Evolutionary conservation across 2,329 filamentous ascomycete species (phyloP), one percentile per base, ranked within the genome.

Genomic region (Alternaria burnsii): DNA sequence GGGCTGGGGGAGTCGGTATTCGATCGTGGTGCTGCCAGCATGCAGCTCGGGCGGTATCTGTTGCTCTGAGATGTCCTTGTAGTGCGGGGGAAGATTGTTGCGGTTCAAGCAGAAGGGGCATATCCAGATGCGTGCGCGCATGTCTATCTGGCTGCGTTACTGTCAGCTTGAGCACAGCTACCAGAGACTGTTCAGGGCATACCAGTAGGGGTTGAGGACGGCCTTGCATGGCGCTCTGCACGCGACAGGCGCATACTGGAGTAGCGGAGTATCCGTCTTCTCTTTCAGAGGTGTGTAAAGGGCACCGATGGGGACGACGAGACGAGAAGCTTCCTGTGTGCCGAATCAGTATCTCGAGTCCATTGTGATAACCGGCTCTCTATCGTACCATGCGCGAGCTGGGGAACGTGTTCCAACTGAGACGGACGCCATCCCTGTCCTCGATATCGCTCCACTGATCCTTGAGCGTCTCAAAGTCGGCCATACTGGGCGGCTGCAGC

Each of bases 391-490:
- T 97, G 79, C 95, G 93, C 76, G 94, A 94, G 84, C 94, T 97
- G 51, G 95, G 95, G 76, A 99, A 97, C 63, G 96, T 96, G 79
- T 99, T 99, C 95, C 95, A 99, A 82, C 94, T 97, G 69, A 99
- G 86, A 66, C 95, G 90, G 75, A 98, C 88, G 63, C 95, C 95
- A 88, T 99, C 95, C 71, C 92, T 89, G 76, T 99, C 95, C 84
- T 99, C 95, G 60, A 97, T 90, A 79, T 97, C 93, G 75, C 90
- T 93, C 94, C 94, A 97, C 83, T 94, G 91, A 82, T 97, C 94
- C 83, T 97, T 97, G 70, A 97, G 83, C 70, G 89, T 87, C 80
- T 97, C 94, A 85, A 93, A 97, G 79, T 97, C 73, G 50, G 72
- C 94, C 93, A 97, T 97, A 65, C 65, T 83, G 74, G 64, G 50